phyloP scores from a whole-genome alignment of 2,329 filamentous ascomycete species.

The Diaporthe sp. region DNA sequence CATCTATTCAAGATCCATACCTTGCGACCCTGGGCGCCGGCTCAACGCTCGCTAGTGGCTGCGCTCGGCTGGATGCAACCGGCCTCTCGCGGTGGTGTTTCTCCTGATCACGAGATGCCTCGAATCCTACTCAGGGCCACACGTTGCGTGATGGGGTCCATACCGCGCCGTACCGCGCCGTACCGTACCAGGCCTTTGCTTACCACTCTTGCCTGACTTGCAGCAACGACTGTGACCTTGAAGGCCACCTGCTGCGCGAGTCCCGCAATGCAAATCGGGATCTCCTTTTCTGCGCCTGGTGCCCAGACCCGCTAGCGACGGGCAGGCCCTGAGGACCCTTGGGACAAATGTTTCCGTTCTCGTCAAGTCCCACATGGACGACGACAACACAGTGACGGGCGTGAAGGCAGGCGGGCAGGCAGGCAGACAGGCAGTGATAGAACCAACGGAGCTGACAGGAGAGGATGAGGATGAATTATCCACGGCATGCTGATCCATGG shows the following conservation, averaged over 20 bases:
- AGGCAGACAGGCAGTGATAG: not conserved
- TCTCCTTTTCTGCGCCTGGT: slow-evolving; percentile 30
- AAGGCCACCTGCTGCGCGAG: slow-evolving; percentile 1
- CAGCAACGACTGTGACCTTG: not conserved
- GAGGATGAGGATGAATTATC: not conserved
- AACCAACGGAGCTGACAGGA: not conserved
- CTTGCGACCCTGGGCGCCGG: slow-evolving; percentile 5
- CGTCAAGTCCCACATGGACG: not conserved
- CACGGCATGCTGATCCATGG: not conserved
- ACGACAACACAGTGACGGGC: not conserved
- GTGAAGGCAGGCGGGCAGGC: not conserved
- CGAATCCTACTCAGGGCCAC: not conserved
- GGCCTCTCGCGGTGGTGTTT: slow-evolving; percentile 9
- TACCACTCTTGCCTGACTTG: slow-evolving; percentile 13
- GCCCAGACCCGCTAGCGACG: slow-evolving; percentile 2
- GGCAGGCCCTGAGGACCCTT: not conserved
- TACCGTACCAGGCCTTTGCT: slow-evolving; percentile 2
- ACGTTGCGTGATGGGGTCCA: not conserved
- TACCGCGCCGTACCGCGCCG: not conserved
- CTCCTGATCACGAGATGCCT: slow-evolving; percentile 17
- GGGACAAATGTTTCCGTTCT: not conserved
- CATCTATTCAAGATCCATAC: slow-evolving; percentile 15
- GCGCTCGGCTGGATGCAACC: slow-evolving; percentile 2
- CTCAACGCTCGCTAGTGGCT: slow-evolving; percentile 11
- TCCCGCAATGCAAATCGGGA: slow-evolving; percentile 21